Evolutionary conservation across 306 rosid genomes (phyloP).

Genomic region (Heteromeles arbutifolia): DNA sequence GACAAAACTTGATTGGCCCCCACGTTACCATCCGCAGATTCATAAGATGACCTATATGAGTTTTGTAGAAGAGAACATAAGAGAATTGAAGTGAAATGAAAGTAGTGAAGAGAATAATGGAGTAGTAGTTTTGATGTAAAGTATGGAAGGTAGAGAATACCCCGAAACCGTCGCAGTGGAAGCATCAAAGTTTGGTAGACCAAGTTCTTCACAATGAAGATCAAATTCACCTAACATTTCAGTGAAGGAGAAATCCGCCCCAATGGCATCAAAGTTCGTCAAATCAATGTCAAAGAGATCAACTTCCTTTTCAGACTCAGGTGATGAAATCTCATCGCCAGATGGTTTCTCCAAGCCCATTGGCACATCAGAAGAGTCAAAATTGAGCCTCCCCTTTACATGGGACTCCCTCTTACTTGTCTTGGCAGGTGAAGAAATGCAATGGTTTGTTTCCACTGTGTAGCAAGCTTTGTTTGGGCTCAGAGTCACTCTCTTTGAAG

Average conservation of each 20-base stretch:
- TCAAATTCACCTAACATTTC: slow-evolving; percentile 65
- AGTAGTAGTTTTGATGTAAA: not conserved
- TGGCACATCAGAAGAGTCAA: slow-evolving; percentile 42
- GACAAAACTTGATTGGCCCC: slow-evolving; percentile 36
- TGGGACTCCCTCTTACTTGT: slow-evolving; percentile 48
- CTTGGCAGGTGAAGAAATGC: slow-evolving; percentile 57
- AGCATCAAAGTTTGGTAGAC: slow-evolving; percentile 29
- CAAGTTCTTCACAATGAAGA: slow-evolving; percentile 43
- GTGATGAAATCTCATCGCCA: slow-evolving; percentile 33
- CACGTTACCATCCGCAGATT: slow-evolving; percentile 23
- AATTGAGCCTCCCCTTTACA: slow-evolving; percentile 70
- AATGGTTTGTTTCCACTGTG: slow-evolving; percentile 52
- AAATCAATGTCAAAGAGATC: slow-evolving; percentile 50
- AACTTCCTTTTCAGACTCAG: slow-evolving; percentile 43
- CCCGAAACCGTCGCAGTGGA: slow-evolving; percentile 41
- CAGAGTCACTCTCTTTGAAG: slow-evolving; percentile 73
- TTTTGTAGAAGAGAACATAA: slow-evolving; percentile 4
- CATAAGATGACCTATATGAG: slow-evolving; percentile 38
- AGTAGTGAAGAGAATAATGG: not conserved
- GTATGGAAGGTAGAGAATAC: slow-evolving; percentile 40
- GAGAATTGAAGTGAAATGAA: not conserved
- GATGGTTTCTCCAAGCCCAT: slow-evolving; percentile 23
- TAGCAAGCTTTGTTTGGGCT: slow-evolving; percentile 64
- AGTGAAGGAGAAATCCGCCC: slow-evolving; percentile 54
- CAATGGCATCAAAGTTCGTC: slow-evolving; percentile 49